Evolutionary conservation across 371 early-diverging fungal species (phyloP), one percentile per base, ranked within the genome.

Genomic region (Smittium culicis): DNA sequence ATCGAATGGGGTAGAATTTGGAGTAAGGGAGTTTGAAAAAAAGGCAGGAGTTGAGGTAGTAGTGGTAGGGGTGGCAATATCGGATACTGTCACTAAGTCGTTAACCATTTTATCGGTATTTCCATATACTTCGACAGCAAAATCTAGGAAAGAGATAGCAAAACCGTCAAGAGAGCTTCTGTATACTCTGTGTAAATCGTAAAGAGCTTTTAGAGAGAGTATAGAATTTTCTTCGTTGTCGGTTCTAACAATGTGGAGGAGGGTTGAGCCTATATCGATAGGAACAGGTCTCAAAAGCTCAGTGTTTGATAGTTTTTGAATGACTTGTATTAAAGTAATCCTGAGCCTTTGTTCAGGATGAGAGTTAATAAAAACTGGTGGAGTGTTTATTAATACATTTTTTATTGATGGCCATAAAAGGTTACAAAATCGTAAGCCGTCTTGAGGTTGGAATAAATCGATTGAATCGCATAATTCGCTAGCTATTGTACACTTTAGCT

Each of bases 141-240:
- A 83, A 35, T 93, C 89, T 56, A 97, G 81, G 67, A 97, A 96
- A 1, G 89, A 86, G 68, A 89, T 86, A 0, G 95, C 92, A 70
- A 90, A 84, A 63, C 87, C 88, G 73, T 94, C 94, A 31, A 95
- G 78, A 3, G 84, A 75, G 65, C 81, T 79, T 66, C 89, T 87
- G 73, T 88, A 95, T 32, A 83, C 83, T 70, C 93, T 86, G 73
- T 95, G 93, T 65, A 98, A 80, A 65, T 98, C 98, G 64, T 91
- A 90, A 66, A 98, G 87, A 35, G 95, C 89, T 73, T 94, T 94
- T 28, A 98, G 81, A 70, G 90, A 86, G 1, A 93, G 81, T 29
- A 91, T 88, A 1, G 90, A 98, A 71, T 96, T 97, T 30, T 97
- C 99, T 78, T 98, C 99, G 70, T 97, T 96, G 71, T 98, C 99